These are phyloP conservation scores for Penicillium steckii DNA, from an alignment of 495 filamentous ascomycete genomes.

Conservation along the genomic window DNA sequence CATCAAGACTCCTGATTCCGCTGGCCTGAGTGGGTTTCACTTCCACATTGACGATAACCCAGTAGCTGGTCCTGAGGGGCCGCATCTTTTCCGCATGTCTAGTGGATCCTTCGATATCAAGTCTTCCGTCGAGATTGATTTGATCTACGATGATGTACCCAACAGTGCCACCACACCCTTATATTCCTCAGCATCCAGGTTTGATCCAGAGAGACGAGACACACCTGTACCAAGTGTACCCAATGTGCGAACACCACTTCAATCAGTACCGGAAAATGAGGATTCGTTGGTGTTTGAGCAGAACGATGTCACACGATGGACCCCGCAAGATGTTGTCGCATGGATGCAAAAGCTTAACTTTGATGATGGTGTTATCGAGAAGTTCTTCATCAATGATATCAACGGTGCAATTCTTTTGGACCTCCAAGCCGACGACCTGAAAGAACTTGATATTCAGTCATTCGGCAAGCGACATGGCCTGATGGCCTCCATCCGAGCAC, in stretches of 20 bases:
- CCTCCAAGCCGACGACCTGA: conserved; percentile 89
- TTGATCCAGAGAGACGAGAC: not conserved
- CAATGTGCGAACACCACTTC: no score
- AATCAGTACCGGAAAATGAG: no score
- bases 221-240: not conserved
- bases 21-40: conserved; percentile 28
- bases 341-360: conserved; percentile 77
- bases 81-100: conserved; percentile 78
- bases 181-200: not conserved
- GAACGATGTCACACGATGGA: conserved; percentile 15
- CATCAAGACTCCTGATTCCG: conserved; percentile 11
- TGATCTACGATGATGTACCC: conserved; percentile 68
- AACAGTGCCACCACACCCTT: conserved; percentile 20
- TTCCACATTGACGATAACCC: conserved; percentile 44
- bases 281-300: conserved; percentile 8
- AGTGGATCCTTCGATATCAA: conserved; percentile 14
- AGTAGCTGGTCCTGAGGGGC: conserved; percentile 68
- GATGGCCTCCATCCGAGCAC: conserved; percentile 77
- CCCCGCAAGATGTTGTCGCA: conserved; percentile 60
- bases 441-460: conserved; percentile 88
- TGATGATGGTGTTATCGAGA: conserved; percentile 71
- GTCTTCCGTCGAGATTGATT: conserved; percentile 55
- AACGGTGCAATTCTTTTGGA: conserved; percentile 78
- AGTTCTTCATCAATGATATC: conserved; percentile 88
- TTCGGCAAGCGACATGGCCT: conserved; percentile 86